Evolutionary conservation across 768 basidiomycete genomes (phyloP), one percentile per base, ranked within the genome.

Genomic region (Russula foetens): DNA sequence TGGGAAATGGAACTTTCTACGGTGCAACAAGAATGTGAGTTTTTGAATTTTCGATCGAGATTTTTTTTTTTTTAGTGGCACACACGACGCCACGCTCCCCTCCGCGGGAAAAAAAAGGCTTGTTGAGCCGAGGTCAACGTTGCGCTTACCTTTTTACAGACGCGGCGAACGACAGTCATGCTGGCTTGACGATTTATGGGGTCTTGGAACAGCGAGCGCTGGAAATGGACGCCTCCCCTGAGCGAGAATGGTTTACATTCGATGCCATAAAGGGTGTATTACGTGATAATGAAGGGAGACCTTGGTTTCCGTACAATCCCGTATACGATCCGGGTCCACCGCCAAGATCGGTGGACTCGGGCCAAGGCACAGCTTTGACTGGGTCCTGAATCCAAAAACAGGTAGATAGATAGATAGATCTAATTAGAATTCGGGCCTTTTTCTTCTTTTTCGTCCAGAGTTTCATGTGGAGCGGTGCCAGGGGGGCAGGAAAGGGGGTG

Each of bases 291-390:
- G 53, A 59, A 2, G 68, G 58, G 4, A 45, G 54, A 2, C 60
- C 65, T 14, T 90, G 88, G 88, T 67, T 69, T 28, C 73, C 84
- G 3, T 69, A 72, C 57, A 90, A 89, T 65, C 85, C 88, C 1
- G 68, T 76, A 51, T 90, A 90, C 69, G 86, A 90, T 70, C 84
- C 86, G 38, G 88, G 86, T 1, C 86, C 84, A 8, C 81, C 78
- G 0, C 84, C 85, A 17, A 15, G 39, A 1, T 80, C 80, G 24
- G 81, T 80, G 23, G 76, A 68, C 46, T 59, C 67, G 26, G 66
- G 47, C 52, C 17, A 56, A 55, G 55, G 33, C 31, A 49, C 29
- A 12, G 45, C 21, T 46, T 24, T 24, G 11, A 4, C 45, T n/a
- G 26, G 17, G 19, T 12, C 38, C 39, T 19, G 39, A 41, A 11